Evolutionary conservation across 1,139 yeast species (phyloP).

Genomic region (Chernovozyma sophiae-reginae): DNA sequence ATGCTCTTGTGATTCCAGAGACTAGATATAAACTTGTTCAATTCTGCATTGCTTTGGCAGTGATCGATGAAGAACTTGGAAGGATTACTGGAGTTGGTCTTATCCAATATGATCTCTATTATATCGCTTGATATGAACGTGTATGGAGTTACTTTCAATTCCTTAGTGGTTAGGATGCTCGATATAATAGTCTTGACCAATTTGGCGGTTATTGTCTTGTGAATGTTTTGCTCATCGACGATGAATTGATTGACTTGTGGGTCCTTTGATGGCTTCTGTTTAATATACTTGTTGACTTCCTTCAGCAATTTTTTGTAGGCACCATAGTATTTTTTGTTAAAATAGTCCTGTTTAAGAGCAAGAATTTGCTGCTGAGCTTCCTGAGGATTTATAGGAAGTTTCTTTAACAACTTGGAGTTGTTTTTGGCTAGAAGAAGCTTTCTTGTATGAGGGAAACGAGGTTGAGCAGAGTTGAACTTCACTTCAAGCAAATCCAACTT

Average conservation of each 20-base stretch:
- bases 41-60: slow-evolving; percentile 37
- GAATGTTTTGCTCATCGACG: slow-evolving; percentile 15
- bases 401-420: slow-evolving; percentile 40
- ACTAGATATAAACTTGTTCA: slow-evolving; percentile 49
- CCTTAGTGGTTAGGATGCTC: slow-evolving; percentile 23
- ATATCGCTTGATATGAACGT: slow-evolving; percentile 25
- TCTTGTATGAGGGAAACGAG: slow-evolving; percentile 54
- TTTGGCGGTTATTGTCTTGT: slow-evolving; percentile 29
- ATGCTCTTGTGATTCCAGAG: slow-evolving; percentile 56
- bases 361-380: slow-evolving; percentile 43
- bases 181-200: slow-evolving; percentile 25
- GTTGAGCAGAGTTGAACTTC: slow-evolving; percentile 38
- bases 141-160: slow-evolving; percentile 29
- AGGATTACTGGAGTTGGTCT: slow-evolving; percentile 35
- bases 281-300: slow-evolving; percentile 26
- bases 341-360: slow-evolving; percentile 42
- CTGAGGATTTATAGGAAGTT: slow-evolving; percentile 32
- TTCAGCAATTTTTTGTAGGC: slow-evolving; percentile 39
- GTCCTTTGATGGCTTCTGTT: slow-evolving; percentile 20
- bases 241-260: slow-evolving; percentile 21
- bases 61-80: slow-evolving; percentile 44
- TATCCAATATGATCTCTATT: slow-evolving; percentile 21
- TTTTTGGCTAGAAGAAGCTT: slow-evolving; percentile 46
- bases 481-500: slow-evolving; percentile 50
- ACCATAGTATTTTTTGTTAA: slow-evolving; percentile 49